Evolutionary conservation across 2,329 filamentous ascomycete genomes (phyloP), one percentile per base, ranked within the genome.

Genomic region (Xylariaceae sp.): DNA sequence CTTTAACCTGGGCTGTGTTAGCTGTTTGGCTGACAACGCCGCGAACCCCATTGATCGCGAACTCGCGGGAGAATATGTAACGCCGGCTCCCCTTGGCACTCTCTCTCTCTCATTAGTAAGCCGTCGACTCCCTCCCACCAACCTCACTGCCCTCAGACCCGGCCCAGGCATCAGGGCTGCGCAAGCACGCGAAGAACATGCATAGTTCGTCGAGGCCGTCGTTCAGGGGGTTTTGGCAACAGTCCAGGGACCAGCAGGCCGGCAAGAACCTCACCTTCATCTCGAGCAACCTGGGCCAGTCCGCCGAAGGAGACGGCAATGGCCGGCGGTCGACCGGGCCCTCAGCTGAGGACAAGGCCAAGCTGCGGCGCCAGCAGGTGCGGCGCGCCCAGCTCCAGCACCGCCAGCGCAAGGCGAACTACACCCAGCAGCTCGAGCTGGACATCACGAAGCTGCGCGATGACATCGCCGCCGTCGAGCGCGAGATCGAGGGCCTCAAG

Each of bases 321-420:
- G 32, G 10, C 10, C 32, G 32, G 32, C 32, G 32, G 10, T 5
- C 9, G 42, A 12, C 44, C n/a, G 54, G 39, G 21, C 39, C 44
- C 12, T 44, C 54, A 0, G 18, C 63, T 7, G 60, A 67, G 60
- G 70, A 74, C 49, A 79, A 78, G 64, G 69, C 75, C 19, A 71
- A 76, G 61, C 56, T 70, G 15, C 75, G 79, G 4, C 74, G 79
- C 0, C 74, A 74, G 2, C 79, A 82, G 57, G 79, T 82, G 48
- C 69, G 78, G 2, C 73, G 71, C 19, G 79, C 79, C 1, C 79
- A 82, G 70, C 74, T 76, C 36, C 74, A 80, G 63, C 79, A 82
- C 60, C 77, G 79, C 15, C 75, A 79, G 64, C 76, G 79, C 62
- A 81, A 81, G 62, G 77, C 76, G 47, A 76, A 80, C 63, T 80